Evolutionary conservation across 139 green algal species (phyloP), one percentile per base, ranked within the genome.

Genomic region (Closterium sp.): DNA sequence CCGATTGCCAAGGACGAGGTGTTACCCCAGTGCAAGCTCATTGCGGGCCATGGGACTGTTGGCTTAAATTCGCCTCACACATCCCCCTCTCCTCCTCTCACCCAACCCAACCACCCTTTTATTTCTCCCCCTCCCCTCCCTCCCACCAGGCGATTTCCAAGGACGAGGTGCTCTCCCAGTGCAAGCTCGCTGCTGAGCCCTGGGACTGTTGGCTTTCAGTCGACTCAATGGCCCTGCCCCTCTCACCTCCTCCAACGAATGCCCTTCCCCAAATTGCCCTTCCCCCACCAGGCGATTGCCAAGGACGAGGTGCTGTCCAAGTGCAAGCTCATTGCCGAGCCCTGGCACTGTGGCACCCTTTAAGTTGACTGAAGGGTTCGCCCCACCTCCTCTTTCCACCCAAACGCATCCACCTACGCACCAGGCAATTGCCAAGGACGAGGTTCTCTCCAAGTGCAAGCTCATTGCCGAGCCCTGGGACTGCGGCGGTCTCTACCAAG

Each of bases 381-480:
- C n/a, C 23, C 85, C 4, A 3, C 85, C 86, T 81, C 28, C 25
- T 89, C 28, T 23, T 89, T 34, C 86, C 3, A 35, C 33, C 21
- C 31, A 38, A 3, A 1, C 31, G n/a, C 31, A 31, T 16, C 21
- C 33, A 10, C 33, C 33, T 9, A 9, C 33, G 1, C 84, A 32
- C 32, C 84, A 91, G 93, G 94, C 84, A 9, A 96, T 96, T 32
- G 84, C 94, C 38, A 97, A 98, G 90, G 98, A 99, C 96, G 97
- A 97, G 0, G 91, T 99, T 55, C 97, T 99, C 91, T 87, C 93
- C 19, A 93, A 95, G 91, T 97, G 94, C 32, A 99, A 99, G 96
- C 91, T 99, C 19, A 99, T 99, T 84, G 97, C 98, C 0, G 98
- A 99, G 95, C 97, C 98, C 2, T 99, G 98, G 98, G 98, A 99